phyloP scores from a whole-genome alignment of 139 green algal genomes.

The Eudorina sp. region DNA sequence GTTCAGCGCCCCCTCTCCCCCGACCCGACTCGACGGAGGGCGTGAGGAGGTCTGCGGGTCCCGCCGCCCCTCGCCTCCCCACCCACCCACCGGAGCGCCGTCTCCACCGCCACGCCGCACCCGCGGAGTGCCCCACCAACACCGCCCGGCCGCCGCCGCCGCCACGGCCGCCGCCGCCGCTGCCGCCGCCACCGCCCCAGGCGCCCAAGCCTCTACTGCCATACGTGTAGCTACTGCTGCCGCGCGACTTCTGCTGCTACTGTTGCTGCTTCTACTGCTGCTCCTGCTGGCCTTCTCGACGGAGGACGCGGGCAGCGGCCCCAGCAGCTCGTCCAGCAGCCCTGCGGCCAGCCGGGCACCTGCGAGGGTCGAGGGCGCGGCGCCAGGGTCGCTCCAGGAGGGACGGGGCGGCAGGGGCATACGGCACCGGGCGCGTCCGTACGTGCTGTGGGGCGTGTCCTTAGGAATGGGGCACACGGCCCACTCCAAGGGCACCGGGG shows the following conservation, averaged over 20 bases:
- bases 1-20: no score
- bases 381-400: no score
- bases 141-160: conserved; percentile 52
- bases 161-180: conserved; percentile 26
- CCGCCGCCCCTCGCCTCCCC: background rate
- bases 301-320: background rate
- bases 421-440: no score
- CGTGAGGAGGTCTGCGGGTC: no score
- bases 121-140: conserved; percentile 74
- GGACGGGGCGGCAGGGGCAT: no score
- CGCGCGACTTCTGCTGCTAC: background rate
- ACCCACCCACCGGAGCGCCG: conserved; percentile 50
- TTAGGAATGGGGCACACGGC: no score
- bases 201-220: background rate
- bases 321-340: conserved; percentile 2
- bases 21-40: no score
- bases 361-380: background rate
- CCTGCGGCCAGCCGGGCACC: background rate
- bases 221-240: background rate
- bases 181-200: conserved; percentile 6
- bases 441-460: no score
- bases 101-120: conserved; percentile 68
- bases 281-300: background rate
- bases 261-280: background rate
- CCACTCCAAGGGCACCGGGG: no score